Evolutionary conservation across 441 rosid genomes (phyloP).

Genomic region (Bruguiera hainesii): DNA sequence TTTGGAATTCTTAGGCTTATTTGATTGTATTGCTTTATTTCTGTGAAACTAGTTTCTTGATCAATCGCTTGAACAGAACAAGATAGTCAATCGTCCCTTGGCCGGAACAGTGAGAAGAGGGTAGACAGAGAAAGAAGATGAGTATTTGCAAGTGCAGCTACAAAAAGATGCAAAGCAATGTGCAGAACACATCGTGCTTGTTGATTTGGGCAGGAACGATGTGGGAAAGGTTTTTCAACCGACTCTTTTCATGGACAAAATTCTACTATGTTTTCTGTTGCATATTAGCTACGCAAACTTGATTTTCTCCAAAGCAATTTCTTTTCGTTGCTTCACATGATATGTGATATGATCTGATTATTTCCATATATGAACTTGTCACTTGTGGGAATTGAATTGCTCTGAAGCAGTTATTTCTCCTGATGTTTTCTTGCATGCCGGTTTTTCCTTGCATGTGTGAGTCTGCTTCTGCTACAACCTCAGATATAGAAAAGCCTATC

Average conservation of each 20-base stretch:
- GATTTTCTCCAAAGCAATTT: no score
- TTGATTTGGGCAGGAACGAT: conserved; percentile 84
- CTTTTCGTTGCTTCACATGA: no score
- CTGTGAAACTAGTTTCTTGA: neutral
- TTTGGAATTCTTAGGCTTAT: neutral
- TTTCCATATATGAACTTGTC: no score
- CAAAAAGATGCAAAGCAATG: conserved; percentile 75
- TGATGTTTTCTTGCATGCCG: no score
- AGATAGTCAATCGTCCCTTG: conserved; percentile 74
- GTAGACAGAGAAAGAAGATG: conserved; percentile 60
- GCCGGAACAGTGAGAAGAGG: conserved; percentile 90
- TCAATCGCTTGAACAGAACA: conserved; percentile 41
- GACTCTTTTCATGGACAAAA: neutral
- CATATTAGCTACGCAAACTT: no score
- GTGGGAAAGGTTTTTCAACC: conserved; percentile 63
- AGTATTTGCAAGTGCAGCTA: conserved; percentile 46
- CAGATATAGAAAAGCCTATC: neutral
- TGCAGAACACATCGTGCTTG: conserved; percentile 89
- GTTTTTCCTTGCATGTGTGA: neutral
- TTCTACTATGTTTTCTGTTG: no score
- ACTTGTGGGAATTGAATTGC: no score
- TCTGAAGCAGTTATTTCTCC: no score
- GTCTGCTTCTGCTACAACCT: neutral
- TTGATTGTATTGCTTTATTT: neutral
- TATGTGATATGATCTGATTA: no score